These are phyloP conservation scores for Blastocystis hominis DNA, from an alignment of 352 stramenopile species.

Conservation along the genomic window DNA sequence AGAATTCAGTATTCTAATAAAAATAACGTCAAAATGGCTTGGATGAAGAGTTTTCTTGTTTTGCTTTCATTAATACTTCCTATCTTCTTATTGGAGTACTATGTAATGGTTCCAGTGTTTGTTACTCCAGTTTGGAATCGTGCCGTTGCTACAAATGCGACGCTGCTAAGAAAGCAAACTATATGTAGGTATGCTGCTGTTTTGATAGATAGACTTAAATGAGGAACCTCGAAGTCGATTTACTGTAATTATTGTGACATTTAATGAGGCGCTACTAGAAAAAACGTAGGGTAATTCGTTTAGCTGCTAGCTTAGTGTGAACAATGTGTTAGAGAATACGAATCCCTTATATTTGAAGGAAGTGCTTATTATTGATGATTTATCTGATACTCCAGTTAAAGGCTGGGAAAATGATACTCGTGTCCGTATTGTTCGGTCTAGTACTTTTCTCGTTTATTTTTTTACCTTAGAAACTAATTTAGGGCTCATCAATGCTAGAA, in stretches of 20 bases:
- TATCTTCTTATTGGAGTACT: slow-evolving; percentile 3
- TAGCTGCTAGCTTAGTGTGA: not conserved
- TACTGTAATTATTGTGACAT: slow-evolving; percentile 36
- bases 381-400: slow-evolving; percentile 2
- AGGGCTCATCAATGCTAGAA: slow-evolving; percentile 50
- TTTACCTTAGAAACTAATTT: slow-evolving; percentile 38
- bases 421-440: not conserved
- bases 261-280: slow-evolving; percentile 16
- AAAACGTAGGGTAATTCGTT: slow-evolving; percentile 5
- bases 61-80: not conserved
- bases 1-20: not conserved
- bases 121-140: not conserved
- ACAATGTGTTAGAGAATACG: slow-evolving; percentile 46
- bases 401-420: slow-evolving; percentile 41
- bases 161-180: not conserved
- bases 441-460: not conserved
- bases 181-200: not conserved
- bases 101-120: not conserved
- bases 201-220: not conserved
- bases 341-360: not conserved
- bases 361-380: slow-evolving; percentile 46
- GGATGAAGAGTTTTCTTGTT: not conserved
- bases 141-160: not conserved
- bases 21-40: not conserved
- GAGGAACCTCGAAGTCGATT: not conserved